These are phyloP conservation scores for Backusella psychrophila DNA, from an alignment of 192 early-diverging fungal genomes.

Conservation along the genomic window DNA sequence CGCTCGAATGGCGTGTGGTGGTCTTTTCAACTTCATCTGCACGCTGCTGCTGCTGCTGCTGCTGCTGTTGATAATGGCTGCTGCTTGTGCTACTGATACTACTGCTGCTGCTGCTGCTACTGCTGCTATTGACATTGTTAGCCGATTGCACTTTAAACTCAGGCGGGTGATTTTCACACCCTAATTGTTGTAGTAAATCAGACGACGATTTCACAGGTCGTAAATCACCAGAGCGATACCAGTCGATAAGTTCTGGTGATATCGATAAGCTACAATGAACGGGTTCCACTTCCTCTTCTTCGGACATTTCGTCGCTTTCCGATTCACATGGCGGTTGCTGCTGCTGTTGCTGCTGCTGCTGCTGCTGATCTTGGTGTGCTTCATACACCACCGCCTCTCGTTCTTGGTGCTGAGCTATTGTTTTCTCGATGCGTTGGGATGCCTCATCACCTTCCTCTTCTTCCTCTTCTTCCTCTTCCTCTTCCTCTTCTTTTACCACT, in stretches of 20 bases:
- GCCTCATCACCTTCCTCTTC: background rate
- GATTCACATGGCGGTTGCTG: background rate
- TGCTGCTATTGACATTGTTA: background rate
- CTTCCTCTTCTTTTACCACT: conserved; percentile 2
- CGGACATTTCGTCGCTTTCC: background rate
- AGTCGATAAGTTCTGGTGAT: background rate
- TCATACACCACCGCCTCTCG: background rate
- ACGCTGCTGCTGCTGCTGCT: background rate
- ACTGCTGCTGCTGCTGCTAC: background rate
- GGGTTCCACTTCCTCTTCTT: background rate
- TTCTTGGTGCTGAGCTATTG: background rate
- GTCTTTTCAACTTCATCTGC: background rate
- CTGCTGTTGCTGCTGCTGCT: background rate
- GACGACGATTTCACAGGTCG: too few species aligned
- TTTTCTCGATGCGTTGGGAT: background rate
- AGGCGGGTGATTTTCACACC: background rate
- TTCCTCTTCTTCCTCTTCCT: background rate
- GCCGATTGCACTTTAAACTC: background rate
- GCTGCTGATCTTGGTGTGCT: background rate
- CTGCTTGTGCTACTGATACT: background rate
- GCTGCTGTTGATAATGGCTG: background rate
- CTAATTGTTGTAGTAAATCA: conserved; percentile 5
- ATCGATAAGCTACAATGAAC: conserved; percentile 2
- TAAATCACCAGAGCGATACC: conserved; percentile 11
- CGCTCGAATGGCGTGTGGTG: background rate